These are phyloP conservation scores for Uronychia setigera DNA, from an alignment of 73 alveolate species.

Conservation along the genomic window DNA sequence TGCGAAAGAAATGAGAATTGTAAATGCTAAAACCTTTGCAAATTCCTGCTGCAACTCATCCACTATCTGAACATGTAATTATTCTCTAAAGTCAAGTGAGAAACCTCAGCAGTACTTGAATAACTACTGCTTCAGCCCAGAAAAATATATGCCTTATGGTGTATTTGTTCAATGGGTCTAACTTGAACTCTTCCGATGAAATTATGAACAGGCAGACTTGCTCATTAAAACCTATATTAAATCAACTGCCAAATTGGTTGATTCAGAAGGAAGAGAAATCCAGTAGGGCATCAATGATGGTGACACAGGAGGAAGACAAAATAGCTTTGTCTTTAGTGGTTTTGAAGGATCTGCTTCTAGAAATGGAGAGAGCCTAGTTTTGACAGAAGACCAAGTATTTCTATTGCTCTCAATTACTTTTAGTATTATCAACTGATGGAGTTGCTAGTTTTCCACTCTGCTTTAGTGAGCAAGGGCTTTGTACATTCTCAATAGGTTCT, in stretches of 20 bases:
- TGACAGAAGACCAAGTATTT: neutral
- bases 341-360: neutral
- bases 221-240: neutral
- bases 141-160: neutral
- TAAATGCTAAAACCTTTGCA: too few relatives aligned
- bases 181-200: neutral
- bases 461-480: neutral
- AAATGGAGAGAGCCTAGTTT: neutral
- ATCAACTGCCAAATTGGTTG: neutral
- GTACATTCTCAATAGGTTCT: neutral
- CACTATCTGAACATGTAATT: too few relatives aligned
- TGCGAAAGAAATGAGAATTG: too few relatives aligned
- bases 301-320: neutral
- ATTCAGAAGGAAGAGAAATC: neutral
- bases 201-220: neutral
- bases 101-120: too few relatives aligned
- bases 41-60: too few relatives aligned
- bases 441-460: neutral
- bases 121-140: neutral
- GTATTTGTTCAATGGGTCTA: neutral
- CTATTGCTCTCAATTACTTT: neutral
- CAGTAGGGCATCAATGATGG: neutral
- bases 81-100: too few relatives aligned
- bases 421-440: neutral
- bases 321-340: neutral